Evolutionary conservation across 75 land plant genomes (phyloP).

Genomic region (Picea glauca): DNA sequence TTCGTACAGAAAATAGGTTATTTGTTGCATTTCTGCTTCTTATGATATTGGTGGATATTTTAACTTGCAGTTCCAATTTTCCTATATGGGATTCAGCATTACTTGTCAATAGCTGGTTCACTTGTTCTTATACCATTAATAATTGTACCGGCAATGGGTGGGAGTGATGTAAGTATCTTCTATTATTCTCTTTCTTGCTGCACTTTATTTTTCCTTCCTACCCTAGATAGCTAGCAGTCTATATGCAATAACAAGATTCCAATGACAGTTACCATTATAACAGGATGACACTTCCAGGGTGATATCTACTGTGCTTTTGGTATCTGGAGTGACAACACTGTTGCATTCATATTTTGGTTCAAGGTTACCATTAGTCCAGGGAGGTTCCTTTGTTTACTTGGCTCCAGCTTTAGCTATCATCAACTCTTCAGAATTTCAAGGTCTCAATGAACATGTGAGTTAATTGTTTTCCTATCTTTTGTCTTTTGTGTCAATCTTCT

Average conservation of each 20-base stretch:
- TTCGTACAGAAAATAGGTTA: too few relatives aligned
- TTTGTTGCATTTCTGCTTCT: too few relatives aligned
- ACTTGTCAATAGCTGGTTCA: constrained; percentile 85
- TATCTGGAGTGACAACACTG: constrained; percentile 86
- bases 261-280: not conserved
- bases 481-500: not conserved
- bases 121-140: constrained; percentile 90
- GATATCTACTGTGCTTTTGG: constrained; percentile 88
- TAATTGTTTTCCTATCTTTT: not conserved
- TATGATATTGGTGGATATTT: not conserved
- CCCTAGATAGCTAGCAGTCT: not conserved
- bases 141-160: constrained; percentile 97
- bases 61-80: constrained; percentile 75
- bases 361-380: constrained; percentile 90
- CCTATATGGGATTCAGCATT: constrained; percentile 89
- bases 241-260: not conserved
- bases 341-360: constrained; percentile 88
- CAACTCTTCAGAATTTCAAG: constrained; percentile 61
- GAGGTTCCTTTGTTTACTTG: constrained; percentile 95
- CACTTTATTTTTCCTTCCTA: not conserved
- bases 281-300: constrained; percentile 90
- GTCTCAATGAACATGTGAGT: constrained; percentile 65
- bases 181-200: constrained; percentile 1
- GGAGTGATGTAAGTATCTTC: constrained; percentile 55
- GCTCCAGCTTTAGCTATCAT: constrained; percentile 92